These are phyloP conservation scores for Microdochium trichocladiopsis DNA, from an alignment of 2,329 filamentous ascomycete genomes.

Conservation along the genomic window DNA sequence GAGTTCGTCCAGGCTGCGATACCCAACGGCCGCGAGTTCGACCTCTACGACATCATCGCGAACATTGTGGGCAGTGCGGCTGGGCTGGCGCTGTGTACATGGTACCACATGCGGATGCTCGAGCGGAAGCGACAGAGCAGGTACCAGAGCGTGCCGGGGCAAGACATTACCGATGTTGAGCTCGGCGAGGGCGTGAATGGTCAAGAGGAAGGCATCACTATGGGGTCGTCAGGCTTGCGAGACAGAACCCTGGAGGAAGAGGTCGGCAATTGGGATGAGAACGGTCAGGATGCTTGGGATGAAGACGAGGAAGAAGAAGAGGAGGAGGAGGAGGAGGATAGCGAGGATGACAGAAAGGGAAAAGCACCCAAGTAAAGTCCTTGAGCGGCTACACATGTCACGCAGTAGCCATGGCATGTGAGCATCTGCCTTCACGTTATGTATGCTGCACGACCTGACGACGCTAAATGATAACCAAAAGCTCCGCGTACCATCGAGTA, in stretches of 20 bases:
- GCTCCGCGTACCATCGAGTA: too few species aligned
- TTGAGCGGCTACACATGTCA: background rate
- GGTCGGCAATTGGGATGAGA: constrained; percentile 92
- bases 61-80: constrained; percentile 74
- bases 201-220: constrained; percentile 61
- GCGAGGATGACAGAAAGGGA: constrained; percentile 14
- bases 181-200: constrained; percentile 52
- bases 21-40: constrained; percentile 64
- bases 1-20: constrained; percentile 71
- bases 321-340: constrained; percentile 33
- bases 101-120: constrained; percentile 95
- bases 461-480: too few species aligned
- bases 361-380: background rate
- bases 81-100: constrained; percentile 68
- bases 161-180: constrained; percentile 63
- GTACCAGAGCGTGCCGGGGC: constrained; percentile 63
- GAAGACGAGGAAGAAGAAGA: constrained; percentile 36
- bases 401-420: too few species aligned
- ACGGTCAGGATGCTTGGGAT: constrained; percentile 54
- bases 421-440: too few species aligned
- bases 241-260: constrained; percentile 62
- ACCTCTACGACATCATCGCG: constrained; percentile 79
- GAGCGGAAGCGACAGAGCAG: constrained; percentile 72
- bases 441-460: too few species aligned
- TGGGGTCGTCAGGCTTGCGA: constrained; percentile 16